Base-by-base conservation (phyloP, 2,329 filamentous ascomycete genomes). In the Fusarium penzigii region DNA sequence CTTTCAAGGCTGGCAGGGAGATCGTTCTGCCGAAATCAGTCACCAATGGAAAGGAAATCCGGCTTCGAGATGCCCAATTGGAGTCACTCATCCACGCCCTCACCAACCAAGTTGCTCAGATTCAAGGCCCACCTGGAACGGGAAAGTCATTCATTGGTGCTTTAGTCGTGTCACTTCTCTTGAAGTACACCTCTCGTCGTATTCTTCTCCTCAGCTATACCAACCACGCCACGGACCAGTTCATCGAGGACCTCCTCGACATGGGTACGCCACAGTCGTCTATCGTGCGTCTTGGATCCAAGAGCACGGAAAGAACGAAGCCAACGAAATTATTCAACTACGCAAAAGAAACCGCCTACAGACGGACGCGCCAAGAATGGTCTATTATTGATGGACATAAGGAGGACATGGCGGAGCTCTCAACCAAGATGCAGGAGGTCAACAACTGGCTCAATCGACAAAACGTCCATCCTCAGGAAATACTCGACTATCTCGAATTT, bases 131-230 rank as follows among this genome's bases (percentile, higher is more conserved):
- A 1, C 89, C 88, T 58, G 87, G 86, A 0, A 92, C 87, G 0
- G 89, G 89, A 1, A 92, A 92, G 58, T 90, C 87, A 0, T 89
- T 89, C 55, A 79, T 90, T 3, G 89, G 89, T 0, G 83, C 87
- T 0, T 70, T 88, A 2, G 72, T 86, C 1, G 79, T 82, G 0
- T 84, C 85, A 47, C 67, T 75, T 0, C 63, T 92, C 0, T 69
- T 84, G 17, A 65, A 80, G 1, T 61, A 75, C 6, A 83, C 80
- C 0, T 17, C 58, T 0, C 72, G 80, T 29, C 80, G 66, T 0
- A 79, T 91, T 0, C 72, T 92, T 0, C 80, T 92, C 0, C 67
- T 88, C 2, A 84, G 81, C 25, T 90, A 84, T 51, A 90, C 86
- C 0, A 88, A 89, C 47, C 86, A 88, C 57, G 84, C 85, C 0